Evolutionary conservation across 495 filamentous ascomycete genomes (phyloP).

Genomic region (Tuber calosporum): DNA sequence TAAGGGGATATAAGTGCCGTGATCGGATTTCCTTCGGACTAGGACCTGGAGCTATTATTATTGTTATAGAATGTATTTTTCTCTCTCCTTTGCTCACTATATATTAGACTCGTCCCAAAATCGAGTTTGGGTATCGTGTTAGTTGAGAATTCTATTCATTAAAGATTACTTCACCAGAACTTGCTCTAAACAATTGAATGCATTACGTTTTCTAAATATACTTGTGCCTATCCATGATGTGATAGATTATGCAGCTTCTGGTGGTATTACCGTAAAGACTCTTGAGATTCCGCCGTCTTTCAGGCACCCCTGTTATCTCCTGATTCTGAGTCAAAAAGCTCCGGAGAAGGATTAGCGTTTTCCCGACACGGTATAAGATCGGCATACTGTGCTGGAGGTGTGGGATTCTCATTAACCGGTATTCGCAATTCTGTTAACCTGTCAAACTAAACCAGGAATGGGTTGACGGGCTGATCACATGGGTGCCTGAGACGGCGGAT

Average conservation of each 20-base stretch:
- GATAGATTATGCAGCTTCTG: neutral
- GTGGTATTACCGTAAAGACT: too few species aligned
- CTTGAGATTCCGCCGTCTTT: too few species aligned
- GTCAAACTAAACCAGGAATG: too few species aligned
- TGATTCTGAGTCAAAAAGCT: too few species aligned
- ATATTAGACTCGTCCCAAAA: neutral
- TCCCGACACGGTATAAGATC: too few species aligned
- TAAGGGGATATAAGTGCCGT: neutral
- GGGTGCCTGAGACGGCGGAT: too few species aligned
- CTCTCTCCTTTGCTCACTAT: neutral
- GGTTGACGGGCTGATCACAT: too few species aligned
- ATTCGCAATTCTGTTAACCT: too few species aligned
- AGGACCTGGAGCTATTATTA: neutral
- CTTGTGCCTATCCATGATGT: neutral
- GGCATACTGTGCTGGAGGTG: too few species aligned
- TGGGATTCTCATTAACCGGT: too few species aligned
- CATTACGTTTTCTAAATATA: neutral
- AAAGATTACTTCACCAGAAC: neutral
- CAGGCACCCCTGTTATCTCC: too few species aligned
- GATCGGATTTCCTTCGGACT: neutral
- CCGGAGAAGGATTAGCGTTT: too few species aligned
- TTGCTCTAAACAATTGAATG: neutral
- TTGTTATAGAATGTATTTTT: slow-evolving; percentile 5
- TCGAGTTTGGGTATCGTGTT: neutral
- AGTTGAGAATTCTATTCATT: neutral